Base-by-base conservation (phyloP, 371 early-diverging fungal genomes). In the Conidiobolus incongruus region DNA sequence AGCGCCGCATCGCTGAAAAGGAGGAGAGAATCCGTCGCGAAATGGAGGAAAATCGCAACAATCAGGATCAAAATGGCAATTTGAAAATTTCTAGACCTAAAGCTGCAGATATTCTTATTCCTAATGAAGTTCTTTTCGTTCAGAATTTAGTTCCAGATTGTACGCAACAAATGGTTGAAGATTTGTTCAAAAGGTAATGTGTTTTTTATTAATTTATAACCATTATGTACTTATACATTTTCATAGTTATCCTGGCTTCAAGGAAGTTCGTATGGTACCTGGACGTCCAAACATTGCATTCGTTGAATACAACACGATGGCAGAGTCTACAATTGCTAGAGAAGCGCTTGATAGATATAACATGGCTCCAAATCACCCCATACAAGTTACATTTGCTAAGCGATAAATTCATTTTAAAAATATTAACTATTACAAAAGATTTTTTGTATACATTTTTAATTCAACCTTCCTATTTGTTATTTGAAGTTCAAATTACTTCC, bases 81-180 rank as follows among this genome's bases (percentile, higher is more conserved):
- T n/a, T 20, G 22, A 26, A 45, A 7, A 12, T 8, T 11, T 24
- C 11, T 28, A 28, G 17, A 12, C 11, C 6, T n/a, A 21, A n/a
- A 35, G 23, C 6, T 22, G 46, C 32, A 48, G 83, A 76, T 41
- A 69, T 68, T 24, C 53, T 72, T 31, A 76, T 77, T 29, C 78
- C 89, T 34, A 88, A 83, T 67, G 66, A 65, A 36, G 88, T 88
- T 56, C 63, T 95, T 24, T 92, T 93, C 62, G 61, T 95, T 40
- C 81, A 87, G 47, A 82, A 87, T 49, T 53, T 95, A 35, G 90
- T 94, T 1, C 63, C 68, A 16, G 77, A 70, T 8, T 61, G 70
- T n/a, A 63, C 75, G 15, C 71, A 66, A 19, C 60, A 65, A 5
- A 62, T 65, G 45, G 58, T 84, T 35, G 53, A 62, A 7, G 68